These are phyloP conservation scores for Odonthalia washingtoniensis DNA, from an alignment of 31 red algal species.

Conservation along the genomic window DNA sequence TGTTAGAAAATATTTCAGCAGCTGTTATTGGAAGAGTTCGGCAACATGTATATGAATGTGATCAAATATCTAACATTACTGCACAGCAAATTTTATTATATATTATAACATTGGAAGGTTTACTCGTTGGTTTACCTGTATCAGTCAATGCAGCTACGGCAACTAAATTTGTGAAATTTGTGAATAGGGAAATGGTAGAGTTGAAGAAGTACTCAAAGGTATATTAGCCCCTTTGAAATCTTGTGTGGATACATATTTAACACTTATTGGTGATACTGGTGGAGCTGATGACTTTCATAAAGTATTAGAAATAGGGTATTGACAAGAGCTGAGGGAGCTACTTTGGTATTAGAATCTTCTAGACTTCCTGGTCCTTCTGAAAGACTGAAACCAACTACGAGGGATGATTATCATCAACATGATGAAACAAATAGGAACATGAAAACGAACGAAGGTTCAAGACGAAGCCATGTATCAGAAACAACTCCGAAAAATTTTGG, in stretches of 20 bases:
- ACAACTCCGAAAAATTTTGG: no score
- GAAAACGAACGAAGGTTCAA: no score
- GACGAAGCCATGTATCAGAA: no score
- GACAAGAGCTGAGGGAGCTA: slow-evolving; percentile 69
- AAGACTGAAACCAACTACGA: slow-evolving; percentile 27
- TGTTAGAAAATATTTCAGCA: no score
- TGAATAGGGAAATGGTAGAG: slow-evolving; percentile 83
- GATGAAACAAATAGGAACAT: no score
- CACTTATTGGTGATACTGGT: slow-evolving; percentile 77
- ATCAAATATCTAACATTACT: slow-evolving; percentile 73
- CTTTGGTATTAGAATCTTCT: slow-evolving; percentile 76
- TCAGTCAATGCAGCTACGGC: slow-evolving; percentile 52
- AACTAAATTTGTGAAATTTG: slow-evolving; percentile 73
- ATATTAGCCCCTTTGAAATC: no score
- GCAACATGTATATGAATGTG: no score
- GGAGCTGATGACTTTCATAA: slow-evolving; percentile 74
- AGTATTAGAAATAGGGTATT: slow-evolving; percentile 86
- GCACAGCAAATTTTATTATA: slow-evolving; percentile 95
- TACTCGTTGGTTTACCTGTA: slow-evolving; percentile 69
- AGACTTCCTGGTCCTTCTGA: slow-evolving; percentile 57
- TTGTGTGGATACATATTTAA: slow-evolving; percentile 82
- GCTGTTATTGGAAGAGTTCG: no score
- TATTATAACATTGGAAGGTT: slow-evolving; percentile 65
- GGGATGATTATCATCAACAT: neutral
- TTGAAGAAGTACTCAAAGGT: slow-evolving; percentile 89